These are phyloP conservation scores for Globisporangium echinulatum DNA, from an alignment of 352 stramenopile genomes.

Conservation along the genomic window DNA sequence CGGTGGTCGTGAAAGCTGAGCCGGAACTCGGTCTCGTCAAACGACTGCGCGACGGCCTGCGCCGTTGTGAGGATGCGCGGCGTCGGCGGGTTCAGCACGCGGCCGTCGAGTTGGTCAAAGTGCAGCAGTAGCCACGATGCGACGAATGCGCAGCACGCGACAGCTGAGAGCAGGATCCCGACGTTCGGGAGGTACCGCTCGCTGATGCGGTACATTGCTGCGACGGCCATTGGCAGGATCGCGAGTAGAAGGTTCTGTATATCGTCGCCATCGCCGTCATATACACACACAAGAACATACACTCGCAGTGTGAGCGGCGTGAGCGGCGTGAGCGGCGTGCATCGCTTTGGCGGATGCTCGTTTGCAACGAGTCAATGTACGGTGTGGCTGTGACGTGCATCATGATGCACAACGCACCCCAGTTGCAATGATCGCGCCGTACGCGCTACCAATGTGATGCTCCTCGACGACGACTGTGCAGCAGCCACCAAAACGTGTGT, in stretches of 20 bases:
- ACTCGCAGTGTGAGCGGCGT: not conserved
- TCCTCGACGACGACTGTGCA: constrained; percentile 58
- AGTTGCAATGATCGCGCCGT: constrained; percentile 72
- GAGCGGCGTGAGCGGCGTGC: too few species aligned
- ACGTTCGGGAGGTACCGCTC: constrained; percentile 32
- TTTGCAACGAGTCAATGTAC: too few species aligned
- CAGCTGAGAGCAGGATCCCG: constrained; percentile 23
- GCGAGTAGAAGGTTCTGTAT: constrained; percentile 39
- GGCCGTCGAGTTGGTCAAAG: constrained; percentile 20
- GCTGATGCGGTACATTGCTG: constrained; percentile 26
- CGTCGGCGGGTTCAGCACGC: constrained; percentile 23
- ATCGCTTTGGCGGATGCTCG: too few species aligned
- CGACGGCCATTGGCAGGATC: constrained; percentile 31
- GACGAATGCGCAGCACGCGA: constrained; percentile 17
- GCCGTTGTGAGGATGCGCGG: constrained; percentile 18
- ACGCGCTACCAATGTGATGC: constrained; percentile 68
- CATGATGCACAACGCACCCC: constrained; percentile 16
- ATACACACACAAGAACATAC: too few species aligned
- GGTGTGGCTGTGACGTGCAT: too few species aligned
- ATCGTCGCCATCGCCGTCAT: too few species aligned
- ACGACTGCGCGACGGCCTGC: constrained; percentile 12
- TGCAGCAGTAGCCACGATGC: constrained; percentile 17
- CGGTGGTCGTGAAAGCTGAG: constrained; percentile 9
- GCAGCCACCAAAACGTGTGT: too few species aligned
- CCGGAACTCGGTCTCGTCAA: constrained; percentile 12